Evolutionary conservation across 1,139 yeast species (phyloP).

Genomic region (Candida neerlandica): DNA sequence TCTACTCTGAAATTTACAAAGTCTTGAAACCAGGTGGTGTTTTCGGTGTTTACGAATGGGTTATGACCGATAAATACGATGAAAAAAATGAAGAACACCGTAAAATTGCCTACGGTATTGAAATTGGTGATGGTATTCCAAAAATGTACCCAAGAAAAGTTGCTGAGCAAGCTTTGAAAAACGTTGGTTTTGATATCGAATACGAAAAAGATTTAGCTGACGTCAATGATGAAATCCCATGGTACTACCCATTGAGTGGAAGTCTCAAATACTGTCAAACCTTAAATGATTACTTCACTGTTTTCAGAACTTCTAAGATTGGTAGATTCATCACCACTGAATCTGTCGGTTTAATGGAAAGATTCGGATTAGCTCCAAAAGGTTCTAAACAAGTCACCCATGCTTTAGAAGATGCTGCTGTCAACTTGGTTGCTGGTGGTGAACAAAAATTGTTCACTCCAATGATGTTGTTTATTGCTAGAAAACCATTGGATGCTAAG

Average conservation of each 20-base stretch:
- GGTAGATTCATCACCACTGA: slow-evolving; percentile 89
- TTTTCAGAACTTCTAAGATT: slow-evolving; percentile 81
- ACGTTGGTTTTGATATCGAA: slow-evolving; percentile 84
- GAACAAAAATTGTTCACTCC: slow-evolving; percentile 87
- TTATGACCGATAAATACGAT: slow-evolving; percentile 93
- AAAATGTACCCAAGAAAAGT: slow-evolving; percentile 88
- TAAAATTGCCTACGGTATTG: slow-evolving; percentile 94
- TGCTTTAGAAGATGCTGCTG: slow-evolving; percentile 96
- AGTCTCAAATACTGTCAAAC: slow-evolving; percentile 87
- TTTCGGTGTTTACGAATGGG: slow-evolving; percentile 99
- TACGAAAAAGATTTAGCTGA: slow-evolving; percentile 83
- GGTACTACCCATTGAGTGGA: slow-evolving; percentile 98
- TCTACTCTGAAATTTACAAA: slow-evolving; percentile 90
- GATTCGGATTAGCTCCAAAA: slow-evolving; percentile 85
- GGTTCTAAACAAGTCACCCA: slow-evolving; percentile 89
- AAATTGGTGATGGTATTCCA: slow-evolving; percentile 98
- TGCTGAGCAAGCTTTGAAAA: slow-evolving; percentile 82
- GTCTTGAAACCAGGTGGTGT: slow-evolving; percentile 97
- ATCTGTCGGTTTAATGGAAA: slow-evolving; percentile 79
- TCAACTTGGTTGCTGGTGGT: slow-evolving; percentile 94
- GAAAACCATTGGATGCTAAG: slow-evolving; percentile 57
- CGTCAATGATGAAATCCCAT: slow-evolving; percentile 81
- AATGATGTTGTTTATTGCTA: slow-evolving; percentile 89
- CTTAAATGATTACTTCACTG: slow-evolving; percentile 75
- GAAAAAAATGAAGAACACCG: slow-evolving; percentile 87